Conservation (phyloP, 1,284 basidiomycete genomes). For the Tilletiopsis washingtonensis region DNA sequence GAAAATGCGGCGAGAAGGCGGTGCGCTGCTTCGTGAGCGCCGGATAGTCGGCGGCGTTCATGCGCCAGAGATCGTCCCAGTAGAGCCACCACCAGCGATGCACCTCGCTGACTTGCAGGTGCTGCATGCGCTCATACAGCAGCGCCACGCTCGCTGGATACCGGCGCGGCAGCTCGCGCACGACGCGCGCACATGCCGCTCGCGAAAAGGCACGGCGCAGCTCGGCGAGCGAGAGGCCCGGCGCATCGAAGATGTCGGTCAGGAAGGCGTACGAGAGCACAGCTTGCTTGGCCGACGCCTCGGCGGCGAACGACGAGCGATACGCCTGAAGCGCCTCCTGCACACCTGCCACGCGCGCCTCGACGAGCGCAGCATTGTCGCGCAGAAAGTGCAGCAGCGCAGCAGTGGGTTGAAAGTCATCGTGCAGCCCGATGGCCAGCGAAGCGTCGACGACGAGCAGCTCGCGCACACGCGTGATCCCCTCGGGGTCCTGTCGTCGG, state of each 20-base stretch:
- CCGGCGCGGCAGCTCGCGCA: constrained; percentile 55
- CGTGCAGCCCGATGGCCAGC: constrained; percentile 60
- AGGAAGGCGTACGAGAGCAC: constrained; percentile 64
- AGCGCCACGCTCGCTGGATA: constrained; percentile 55
- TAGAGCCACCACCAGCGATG: constrained; percentile 75
- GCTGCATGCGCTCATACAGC: constrained; percentile 58
- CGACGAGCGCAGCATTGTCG: constrained; percentile 57
- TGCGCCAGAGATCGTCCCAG: constrained; percentile 56
- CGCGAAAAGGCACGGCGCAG: constrained; percentile 49
- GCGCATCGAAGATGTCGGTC: constrained; percentile 50
- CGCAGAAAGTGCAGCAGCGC: constrained; percentile 61
- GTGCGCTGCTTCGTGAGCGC: constrained; percentile 60
- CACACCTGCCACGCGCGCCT: constrained; percentile 51
- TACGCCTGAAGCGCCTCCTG: constrained; percentile 56
- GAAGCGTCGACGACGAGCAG: constrained; percentile 53
- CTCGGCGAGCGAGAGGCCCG: constrained; percentile 7
- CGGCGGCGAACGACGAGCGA: constrained; percentile 54
- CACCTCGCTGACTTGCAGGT: constrained; percentile 55
- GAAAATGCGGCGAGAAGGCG: constrained; percentile 66
- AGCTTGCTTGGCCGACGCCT: constrained; percentile 56
- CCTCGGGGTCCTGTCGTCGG: constrained; percentile 25
- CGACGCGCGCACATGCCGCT: constrained; percentile 57
- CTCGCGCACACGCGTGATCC: constrained; percentile 40
- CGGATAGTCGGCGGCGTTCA: constrained; percentile 22
- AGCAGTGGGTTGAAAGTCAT: constrained; percentile 61